Base-by-base conservation (phyloP, 129 eudicot genomes). In the Logfia minima region DNA sequence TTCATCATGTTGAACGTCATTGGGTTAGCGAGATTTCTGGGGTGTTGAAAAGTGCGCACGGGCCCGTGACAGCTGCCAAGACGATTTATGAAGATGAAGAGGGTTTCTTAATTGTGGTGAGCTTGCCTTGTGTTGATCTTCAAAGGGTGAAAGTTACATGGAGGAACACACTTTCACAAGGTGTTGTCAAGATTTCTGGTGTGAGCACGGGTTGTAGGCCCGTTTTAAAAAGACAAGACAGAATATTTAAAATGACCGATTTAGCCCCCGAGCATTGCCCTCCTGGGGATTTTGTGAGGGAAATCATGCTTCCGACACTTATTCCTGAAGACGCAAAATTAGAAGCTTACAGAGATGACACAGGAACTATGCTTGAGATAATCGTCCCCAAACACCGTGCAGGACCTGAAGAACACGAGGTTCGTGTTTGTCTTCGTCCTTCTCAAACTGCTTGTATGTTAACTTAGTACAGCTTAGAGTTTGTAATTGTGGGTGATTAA, bases 361-460 rank as follows among this genome's bases (percentile, higher is more conserved):
- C 84, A 13, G 93, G 97, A 51, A 86, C 93, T 1, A 72, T 85
- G 72, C 94, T 91, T 17, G 97, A 91, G 80, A 80, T 91, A n/a
- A 76, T 84, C 56, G 97, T 91, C 74, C 97, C 97, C 8, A 91
- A 91, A 66, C 97, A 87, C 34, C 88, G 93, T n/a, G 90, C 77
- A 8, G 97, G 94, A 55, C 92, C 94, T 6, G 97, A 88, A 74
- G 97, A 91, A 77, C 97, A 91, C 9, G 97, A 91, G 83, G 97
- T 91, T 56, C 86, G 78, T 45, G 88, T 91, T 45, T 91, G 87
- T 71, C 93, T 91, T 62, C 90, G 97, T 4, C 84, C 96, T 4
- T 61, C 77, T 61, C 77, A 71, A 60, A 29, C 63, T 14, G 70
- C 60, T 23, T 26, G 34, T 75, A 68, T 77, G 81, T 68, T 80